These are phyloP conservation scores for Eragrostis nindensis DNA, from an alignment of 176 grass and related monocot species.

Conservation along the genomic window DNA sequence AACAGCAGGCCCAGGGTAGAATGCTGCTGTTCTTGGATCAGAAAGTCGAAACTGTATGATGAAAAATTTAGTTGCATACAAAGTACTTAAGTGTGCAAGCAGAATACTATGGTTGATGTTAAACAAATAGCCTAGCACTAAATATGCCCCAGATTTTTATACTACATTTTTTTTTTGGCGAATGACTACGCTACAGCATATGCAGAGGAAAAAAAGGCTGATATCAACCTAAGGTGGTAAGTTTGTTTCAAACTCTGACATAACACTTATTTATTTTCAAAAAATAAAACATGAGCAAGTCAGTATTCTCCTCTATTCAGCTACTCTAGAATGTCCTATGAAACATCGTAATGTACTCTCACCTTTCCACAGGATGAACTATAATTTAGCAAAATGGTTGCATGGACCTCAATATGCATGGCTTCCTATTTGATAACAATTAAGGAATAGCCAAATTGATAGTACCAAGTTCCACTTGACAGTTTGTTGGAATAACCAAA, in stretches of 20 bases:
- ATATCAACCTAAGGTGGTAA: neutral
- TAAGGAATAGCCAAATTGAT: neutral
- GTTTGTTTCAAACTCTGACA: neutral
- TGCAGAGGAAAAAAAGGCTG: neutral
- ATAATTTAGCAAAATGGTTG: neutral
- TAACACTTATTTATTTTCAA: neutral
- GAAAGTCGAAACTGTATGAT: neutral
- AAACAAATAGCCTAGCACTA: conserved; percentile 24
- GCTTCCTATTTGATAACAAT: neutral
- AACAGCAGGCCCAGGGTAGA: neutral
- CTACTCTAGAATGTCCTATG: neutral
- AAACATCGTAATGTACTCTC: neutral
- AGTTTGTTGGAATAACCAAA: conserved; percentile 18
- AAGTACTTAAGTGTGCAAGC: neutral
- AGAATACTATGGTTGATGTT: neutral
- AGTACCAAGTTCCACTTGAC: neutral
- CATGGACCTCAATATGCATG: neutral
- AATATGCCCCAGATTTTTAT: neutral
- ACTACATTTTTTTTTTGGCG: neutral
- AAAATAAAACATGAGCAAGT: neutral
- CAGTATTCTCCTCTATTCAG: neutral
- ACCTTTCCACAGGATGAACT: neutral
- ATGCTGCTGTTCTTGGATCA: neutral
- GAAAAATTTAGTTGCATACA: neutral
- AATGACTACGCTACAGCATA: too few relatives aligned